Evolutionary conservation across 305 asterid genomes (phyloP).

Genomic region (Solanum hybrid): DNA sequence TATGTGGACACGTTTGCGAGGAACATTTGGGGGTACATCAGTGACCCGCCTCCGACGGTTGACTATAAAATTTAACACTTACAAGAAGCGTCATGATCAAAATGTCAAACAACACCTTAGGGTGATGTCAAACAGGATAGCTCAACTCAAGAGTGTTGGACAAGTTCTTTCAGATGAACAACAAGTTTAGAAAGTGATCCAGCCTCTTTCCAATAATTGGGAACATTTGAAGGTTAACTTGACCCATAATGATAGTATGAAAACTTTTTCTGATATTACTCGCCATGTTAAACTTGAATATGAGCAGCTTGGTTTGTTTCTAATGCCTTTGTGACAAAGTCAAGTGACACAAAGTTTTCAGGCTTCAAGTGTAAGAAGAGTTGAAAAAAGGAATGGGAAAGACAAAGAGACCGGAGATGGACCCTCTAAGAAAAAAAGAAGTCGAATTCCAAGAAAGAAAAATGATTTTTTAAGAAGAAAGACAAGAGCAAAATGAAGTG

Average conservation of each 20-base stretch:
- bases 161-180: not conserved
- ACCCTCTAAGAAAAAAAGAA: not conserved
- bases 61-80: not conserved
- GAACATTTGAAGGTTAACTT: not conserved
- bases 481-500: not conserved
- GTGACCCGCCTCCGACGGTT: not conserved
- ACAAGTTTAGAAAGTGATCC: not conserved
- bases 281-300: not conserved
- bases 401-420: not conserved
- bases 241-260: not conserved
- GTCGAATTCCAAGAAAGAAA: not conserved
- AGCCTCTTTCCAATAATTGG: fast-evolving
- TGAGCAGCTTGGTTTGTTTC: not conserved
- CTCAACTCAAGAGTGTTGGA: not conserved
- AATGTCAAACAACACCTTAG: not conserved
- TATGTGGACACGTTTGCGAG: not conserved
- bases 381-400: not conserved
- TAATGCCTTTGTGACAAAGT: not conserved
- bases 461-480: too few relatives aligned
- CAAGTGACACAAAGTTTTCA: not conserved
- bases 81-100: not conserved
- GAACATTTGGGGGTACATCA: not conserved
- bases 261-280: too few relatives aligned
- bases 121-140: not conserved
- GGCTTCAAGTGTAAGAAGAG: too few relatives aligned